Evolutionary conservation across 179 eudicot genomes (phyloP).

Genomic region (Silene vulgaris): DNA sequence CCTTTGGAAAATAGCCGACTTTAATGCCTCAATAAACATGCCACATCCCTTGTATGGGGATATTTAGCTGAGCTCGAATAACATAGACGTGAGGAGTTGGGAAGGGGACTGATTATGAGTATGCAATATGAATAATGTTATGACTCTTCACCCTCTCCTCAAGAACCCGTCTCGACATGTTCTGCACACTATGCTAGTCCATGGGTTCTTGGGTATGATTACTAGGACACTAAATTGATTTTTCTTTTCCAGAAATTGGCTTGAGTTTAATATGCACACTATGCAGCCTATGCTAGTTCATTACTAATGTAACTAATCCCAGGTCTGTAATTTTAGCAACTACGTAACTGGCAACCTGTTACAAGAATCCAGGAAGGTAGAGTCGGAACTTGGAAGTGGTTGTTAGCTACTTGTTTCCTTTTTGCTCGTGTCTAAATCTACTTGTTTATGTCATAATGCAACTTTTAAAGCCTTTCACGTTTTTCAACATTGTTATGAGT

Average conservation of each 20-base stretch:
- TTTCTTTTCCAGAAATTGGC: too few relatives aligned
- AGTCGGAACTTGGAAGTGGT: not conserved
- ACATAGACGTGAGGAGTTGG: not conserved
- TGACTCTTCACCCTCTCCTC: not conserved
- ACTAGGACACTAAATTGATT: too few relatives aligned
- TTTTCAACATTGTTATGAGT: not conserved
- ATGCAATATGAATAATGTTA: not conserved
- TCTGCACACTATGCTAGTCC: not conserved
- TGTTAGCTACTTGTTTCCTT: not conserved
- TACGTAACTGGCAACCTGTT: not conserved
- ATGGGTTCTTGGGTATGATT: too few relatives aligned
- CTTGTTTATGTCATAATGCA: not conserved
- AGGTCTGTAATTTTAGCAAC: not conserved
- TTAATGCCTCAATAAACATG: too few relatives aligned
- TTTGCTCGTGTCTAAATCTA: not conserved
- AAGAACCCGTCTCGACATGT: not conserved
- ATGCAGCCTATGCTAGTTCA: too few relatives aligned
- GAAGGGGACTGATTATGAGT: not conserved
- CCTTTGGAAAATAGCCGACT: too few relatives aligned
- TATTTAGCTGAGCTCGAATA: not conserved
- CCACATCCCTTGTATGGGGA: too few relatives aligned
- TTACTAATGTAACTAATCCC: not conserved
- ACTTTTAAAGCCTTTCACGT: not conserved
- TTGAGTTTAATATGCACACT: too few relatives aligned
- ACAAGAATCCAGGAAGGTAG: not conserved